phyloP scores from a whole-genome alignment of 305 asterid species.

The Fraxinus sp. region DNA sequence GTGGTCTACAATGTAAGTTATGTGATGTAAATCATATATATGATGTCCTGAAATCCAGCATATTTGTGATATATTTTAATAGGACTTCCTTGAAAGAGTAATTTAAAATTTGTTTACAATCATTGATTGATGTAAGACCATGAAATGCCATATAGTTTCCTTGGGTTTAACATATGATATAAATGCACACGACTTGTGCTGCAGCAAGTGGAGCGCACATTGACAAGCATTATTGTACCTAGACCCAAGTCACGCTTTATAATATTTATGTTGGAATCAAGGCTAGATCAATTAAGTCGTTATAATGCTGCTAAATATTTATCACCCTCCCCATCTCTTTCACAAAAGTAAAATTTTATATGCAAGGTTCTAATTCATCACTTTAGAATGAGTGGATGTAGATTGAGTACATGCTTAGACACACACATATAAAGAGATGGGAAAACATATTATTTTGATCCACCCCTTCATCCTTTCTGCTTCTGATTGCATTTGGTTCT shows the following conservation, averaged over 20 bases:
- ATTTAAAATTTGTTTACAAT: neutral
- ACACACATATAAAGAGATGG: neutral
- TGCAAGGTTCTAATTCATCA: neutral
- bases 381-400: neutral
- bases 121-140: neutral
- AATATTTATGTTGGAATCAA: slow-evolving; percentile 10
- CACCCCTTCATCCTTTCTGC: neutral
- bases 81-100: neutral
- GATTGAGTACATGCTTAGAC: neutral
- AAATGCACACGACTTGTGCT: neutral
- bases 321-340: neutral
- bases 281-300: neutral
- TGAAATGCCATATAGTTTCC: neutral
- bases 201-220: neutral
- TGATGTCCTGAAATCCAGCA: neutral
- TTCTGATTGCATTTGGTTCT: slow-evolving; percentile 21
- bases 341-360: neutral
- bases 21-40: neutral
- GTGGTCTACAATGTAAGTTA: neutral
- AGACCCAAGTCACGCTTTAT: neutral
- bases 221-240: neutral
- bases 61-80: neutral
- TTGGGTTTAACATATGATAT: neutral
- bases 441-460: slow-evolving; percentile 8
- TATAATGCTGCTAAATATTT: neutral